These are phyloP conservation scores for Yamadazyma trypodendri DNA, from an alignment of 1,139 yeast genomes.

Conservation along the genomic window DNA sequence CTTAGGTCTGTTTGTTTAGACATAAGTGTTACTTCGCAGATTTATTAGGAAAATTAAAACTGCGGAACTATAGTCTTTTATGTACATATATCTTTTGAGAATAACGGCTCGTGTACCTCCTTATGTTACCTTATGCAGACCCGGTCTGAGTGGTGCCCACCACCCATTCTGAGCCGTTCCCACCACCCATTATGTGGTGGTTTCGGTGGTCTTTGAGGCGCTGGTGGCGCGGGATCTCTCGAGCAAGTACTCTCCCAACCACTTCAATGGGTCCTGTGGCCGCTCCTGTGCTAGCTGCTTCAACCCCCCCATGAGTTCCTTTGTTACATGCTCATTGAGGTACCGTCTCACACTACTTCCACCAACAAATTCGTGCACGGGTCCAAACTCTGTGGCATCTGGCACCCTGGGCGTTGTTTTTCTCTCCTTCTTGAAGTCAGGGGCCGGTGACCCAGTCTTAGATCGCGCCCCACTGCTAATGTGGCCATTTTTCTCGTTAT, in stretches of 20 bases:
- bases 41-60: neutral
- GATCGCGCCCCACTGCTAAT: neutral
- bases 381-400: conserved; percentile 8
- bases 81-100: too few relatives aligned
- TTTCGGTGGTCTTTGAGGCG: neutral
- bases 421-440: neutral
- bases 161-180: too few relatives aligned
- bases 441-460: neutral
- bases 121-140: too few relatives aligned
- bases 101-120: too few relatives aligned
- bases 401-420: conserved; percentile 4
- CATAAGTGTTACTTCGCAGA: conserved; percentile 5
- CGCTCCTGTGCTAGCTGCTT: conserved; percentile 52
- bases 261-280: conserved; percentile 69
- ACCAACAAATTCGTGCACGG: conserved; percentile 59
- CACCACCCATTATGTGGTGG: too few relatives aligned
- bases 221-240: conserved; percentile 38
- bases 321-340: conserved; percentile 70
- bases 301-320: conserved; percentile 67
- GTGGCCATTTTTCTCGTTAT: neutral
- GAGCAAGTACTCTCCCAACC: conserved; percentile 70
- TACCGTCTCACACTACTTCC: conserved; percentile 82
- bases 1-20: conserved; percentile 33
- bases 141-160: too few relatives aligned
- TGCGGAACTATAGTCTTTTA: too few relatives aligned